These are phyloP conservation scores for Leucosporidium yakuticum DNA, from an alignment of 768 basidiomycete species.

Conservation along the genomic window DNA sequence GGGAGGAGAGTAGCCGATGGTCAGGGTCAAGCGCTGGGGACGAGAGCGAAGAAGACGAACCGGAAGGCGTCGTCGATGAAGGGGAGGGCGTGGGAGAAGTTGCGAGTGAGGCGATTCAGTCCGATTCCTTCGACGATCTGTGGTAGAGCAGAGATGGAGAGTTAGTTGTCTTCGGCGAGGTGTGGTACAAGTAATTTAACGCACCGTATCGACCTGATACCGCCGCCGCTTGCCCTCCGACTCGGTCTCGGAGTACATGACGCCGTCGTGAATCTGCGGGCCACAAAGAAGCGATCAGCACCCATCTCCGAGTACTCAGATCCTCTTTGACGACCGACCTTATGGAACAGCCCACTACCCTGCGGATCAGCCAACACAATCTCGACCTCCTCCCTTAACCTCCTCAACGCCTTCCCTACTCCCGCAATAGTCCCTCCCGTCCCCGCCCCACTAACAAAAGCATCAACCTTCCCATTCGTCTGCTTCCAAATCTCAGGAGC, in stretches of 20 bases:
- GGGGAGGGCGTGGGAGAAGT: constrained; percentile 75
- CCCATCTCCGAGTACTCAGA: too few relatives aligned
- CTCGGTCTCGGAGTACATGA: constrained; percentile 91
- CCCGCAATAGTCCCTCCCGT: constrained; percentile 95
- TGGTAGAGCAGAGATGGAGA: background rate
- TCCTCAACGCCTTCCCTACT: constrained; percentile 70
- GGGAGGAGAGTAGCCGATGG: background rate
- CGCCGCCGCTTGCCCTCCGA: constrained; percentile 86
- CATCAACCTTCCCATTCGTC: constrained; percentile 70
- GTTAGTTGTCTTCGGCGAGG: too few relatives aligned
- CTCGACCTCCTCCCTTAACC: constrained; percentile 58
- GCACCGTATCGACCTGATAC: constrained; percentile 64
- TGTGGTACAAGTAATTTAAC: background rate
- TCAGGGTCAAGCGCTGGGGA: background rate
- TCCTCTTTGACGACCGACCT: constrained; percentile 48
- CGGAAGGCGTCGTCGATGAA: constrained; percentile 85
- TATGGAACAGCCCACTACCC: constrained; percentile 91
- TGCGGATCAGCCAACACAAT: constrained; percentile 84
- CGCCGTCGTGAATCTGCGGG: constrained; percentile 71
- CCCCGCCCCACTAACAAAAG: constrained; percentile 89
- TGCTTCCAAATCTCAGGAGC: constrained; percentile 95
- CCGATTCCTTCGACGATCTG: constrained; percentile 56
- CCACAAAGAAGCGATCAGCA: background rate
- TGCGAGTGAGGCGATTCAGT: constrained; percentile 86
- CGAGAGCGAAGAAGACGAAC: constrained; percentile 44